A percentile compares a stretch with the other conserved stretches of the same genome.
Evolutionary conservation across 164 flowering plant genomes (phyloP).

Genomic region (Aristolochia contorta): DNA sequence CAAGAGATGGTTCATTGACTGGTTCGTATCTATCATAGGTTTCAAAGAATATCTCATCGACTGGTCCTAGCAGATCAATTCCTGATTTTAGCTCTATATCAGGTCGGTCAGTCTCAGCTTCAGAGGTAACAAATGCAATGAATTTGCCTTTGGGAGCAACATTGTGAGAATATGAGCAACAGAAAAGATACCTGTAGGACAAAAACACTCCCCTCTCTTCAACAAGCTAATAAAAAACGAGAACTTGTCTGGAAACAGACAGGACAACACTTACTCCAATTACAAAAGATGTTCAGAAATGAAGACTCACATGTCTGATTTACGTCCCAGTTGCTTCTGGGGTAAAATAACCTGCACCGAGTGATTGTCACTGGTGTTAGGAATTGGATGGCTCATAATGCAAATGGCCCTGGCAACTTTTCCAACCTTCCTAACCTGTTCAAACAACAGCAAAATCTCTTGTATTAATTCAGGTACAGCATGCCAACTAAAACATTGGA

Average conservation of each 20-base stretch:
- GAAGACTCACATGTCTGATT: constrained; percentile 75
- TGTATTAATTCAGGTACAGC: background rate
- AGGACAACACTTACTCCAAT: too few species aligned
- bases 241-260: too few species aligned
- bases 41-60: constrained; percentile 92
- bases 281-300: background rate
- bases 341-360: constrained; percentile 90
- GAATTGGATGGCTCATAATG: constrained; percentile 95
- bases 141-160: constrained; percentile 96
- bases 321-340: constrained; percentile 83
- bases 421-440: constrained; percentile 86
- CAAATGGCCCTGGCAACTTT: constrained; percentile 92
- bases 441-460: background rate
- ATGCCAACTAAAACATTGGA: background rate
- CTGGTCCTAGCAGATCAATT: constrained; percentile 81
- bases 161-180: constrained; percentile 90
- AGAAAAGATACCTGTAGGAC: constrained; percentile 76
- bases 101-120: constrained; percentile 87
- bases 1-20: constrained; percentile 76
- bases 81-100: constrained; percentile 72
- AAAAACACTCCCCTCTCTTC: background rate
- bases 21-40: constrained; percentile 81
- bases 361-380: constrained; percentile 72
- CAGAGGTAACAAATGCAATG: constrained; percentile 89
- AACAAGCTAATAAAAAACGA: too few species aligned